Evolutionary conservation across 2,329 filamentous ascomycete species (phyloP), one percentile per base, ranked within the genome.

Genomic region (Ophiostoma perfectum): DNA sequence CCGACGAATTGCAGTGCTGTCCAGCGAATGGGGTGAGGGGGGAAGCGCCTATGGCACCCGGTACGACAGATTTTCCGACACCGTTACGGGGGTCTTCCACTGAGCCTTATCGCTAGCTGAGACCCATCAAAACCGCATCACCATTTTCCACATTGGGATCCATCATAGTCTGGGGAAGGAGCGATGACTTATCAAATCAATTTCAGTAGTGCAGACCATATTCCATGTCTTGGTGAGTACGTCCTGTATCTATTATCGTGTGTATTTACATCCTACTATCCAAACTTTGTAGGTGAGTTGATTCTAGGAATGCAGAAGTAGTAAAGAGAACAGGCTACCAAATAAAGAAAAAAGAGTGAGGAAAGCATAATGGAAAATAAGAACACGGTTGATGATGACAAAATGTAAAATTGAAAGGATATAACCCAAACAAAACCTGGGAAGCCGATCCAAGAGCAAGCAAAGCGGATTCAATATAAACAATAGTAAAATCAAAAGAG

Each of bases 11-110:
- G 7, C 39, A 39, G 55, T 14, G 63, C 18, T 11, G 11, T 44
- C 7, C 39, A 36, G 42, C 63, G 63, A 64, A 64, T 64, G 27
- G 47, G 42, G 27, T 18, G 27, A 27, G 4, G 27, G 49, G n/a
- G 49, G 27, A 64, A n/a, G 11, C 42, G 39, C 39, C 63, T 16
- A 47, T 44, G 27, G 1, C 5, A 3, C 11, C 63, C 63, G 63
- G 63, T 42, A 47, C 4, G 9, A 67, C 14, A 63, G 62, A 64
- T 64, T 45, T 64, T 64, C 63, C 63, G 63, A 41, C 18, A 45
- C 42, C 45, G 8, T 63, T n/a, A 63, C 39, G 39, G 60, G 60
- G 60, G 60, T 44, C 39, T 0, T 44, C 11, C 44, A 45, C 49
- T 44, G 41, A 12, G 64, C n/a, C 36, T 14, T 38, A 12, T 12